Base-by-base conservation (phyloP, 108 stramenopile species). In the Epipyxis sp. region DNA sequence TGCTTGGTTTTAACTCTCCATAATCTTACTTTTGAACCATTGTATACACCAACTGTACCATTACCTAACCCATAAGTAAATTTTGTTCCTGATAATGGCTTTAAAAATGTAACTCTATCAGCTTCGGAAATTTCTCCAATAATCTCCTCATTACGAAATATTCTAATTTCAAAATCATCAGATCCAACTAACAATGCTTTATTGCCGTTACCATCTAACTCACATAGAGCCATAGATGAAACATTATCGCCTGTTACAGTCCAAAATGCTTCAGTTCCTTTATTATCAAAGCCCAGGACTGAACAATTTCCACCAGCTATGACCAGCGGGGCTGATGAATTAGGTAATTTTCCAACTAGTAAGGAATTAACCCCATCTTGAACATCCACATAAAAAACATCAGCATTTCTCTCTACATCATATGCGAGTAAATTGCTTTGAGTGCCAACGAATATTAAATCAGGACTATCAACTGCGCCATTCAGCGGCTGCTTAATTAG, bases 301-400 rank as follows among this genome's bases (percentile, higher is more conserved):
- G 81, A 81, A 81, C 89, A 90, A 81, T 90, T 87, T 1, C 89
- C 89, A 0, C 89, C 89, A 0, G 85, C 88, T 0, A 90, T 39
- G 0, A 59, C 86, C 39, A 89, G 29, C 0, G 77, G 81, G 40
- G 59, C 37, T 32, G 16, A 10, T 59, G 1, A 1, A 40, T 59
- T 13, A 27, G 59, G 3, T 1, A 71, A n/a, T 10, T 2, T 13
- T 35, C 69, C 80, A 6, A 84, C 25, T 1, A 37, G 29, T 25
- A 81, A 2, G 25, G 42, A 57, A 1, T 35, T 78, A 10, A 78
- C 79, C 34, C 81, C 80, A 50, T 80, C 78, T 2, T 71, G 79
- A 1, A 45, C 57, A 13, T 88, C 89, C 50, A 59, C 67, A 59
- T 40, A 89, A 72, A 86, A 90, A 20, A 82, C 46, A 42, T 90